Evolutionary conservation across 345 rosid genomes (phyloP).

Genomic region (Arabis alpina): DNA sequence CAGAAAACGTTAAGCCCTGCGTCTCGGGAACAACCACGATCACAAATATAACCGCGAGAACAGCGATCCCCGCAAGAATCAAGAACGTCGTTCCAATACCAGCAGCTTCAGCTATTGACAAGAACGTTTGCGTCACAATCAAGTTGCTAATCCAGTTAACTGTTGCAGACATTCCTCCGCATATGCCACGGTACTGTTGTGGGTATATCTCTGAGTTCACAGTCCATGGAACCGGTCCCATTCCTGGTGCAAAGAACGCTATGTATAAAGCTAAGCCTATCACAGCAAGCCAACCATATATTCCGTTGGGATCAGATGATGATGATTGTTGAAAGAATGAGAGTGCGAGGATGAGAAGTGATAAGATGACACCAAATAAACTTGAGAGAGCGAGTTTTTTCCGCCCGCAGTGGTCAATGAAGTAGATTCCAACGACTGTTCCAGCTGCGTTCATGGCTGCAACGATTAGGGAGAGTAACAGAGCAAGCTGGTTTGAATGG

Average conservation of each 20-base stretch:
- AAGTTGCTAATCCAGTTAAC: constrained; percentile 88
- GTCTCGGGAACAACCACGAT: constrained; percentile 78
- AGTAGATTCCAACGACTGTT: constrained; percentile 77
- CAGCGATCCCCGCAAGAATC: constrained; percentile 52
- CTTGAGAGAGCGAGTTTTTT: constrained; percentile 84
- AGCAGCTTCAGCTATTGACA: constrained; percentile 61
- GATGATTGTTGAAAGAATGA: constrained; percentile 67
- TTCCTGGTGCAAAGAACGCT: constrained; percentile 90
- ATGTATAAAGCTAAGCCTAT: constrained; percentile 80
- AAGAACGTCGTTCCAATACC: constrained; percentile 78
- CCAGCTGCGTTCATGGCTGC: constrained; percentile 94
- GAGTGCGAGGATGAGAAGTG: constrained; percentile 70
- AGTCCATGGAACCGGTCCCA: constrained; percentile 99
- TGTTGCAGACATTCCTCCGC: constrained; percentile 98
- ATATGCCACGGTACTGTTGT: constrained; percentile 77
- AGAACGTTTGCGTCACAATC: constrained; percentile 78
- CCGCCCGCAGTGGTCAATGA: constrained; percentile 83
- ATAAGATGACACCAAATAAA: constrained; percentile 71
- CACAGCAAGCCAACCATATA: constrained; percentile 79
- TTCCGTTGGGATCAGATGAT: constrained; percentile 49
- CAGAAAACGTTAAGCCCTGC: constrained; percentile 78
- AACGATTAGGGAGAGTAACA: constrained; percentile 72
- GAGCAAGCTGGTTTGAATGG: constrained; percentile 77
- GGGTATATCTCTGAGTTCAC: constrained; percentile 96
- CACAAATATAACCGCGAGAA: constrained; percentile 51